Percentiles rank a stretch among this genome's conserved stretches.
Evolutionary conservation across 352 stramenopile species (phyloP).

Genomic region (Globisporangium nodosum): DNA sequence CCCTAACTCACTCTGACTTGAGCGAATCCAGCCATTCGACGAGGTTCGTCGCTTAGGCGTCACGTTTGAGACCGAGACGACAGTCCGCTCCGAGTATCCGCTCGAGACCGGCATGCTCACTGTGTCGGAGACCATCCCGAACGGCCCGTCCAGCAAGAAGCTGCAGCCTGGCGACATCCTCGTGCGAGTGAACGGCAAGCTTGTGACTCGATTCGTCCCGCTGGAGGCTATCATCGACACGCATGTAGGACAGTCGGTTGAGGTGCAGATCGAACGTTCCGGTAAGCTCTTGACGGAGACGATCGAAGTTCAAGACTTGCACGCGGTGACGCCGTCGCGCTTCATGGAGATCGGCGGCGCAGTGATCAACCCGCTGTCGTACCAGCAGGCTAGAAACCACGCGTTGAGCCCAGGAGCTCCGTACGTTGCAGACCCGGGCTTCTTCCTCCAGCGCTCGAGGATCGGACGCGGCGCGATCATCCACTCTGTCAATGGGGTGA

Average conservation of each 20-base stretch:
- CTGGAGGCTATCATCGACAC: conserved; percentile 82
- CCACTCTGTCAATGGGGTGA: conserved; percentile 79
- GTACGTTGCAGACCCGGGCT: conserved; percentile 85
- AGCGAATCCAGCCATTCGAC: conserved; percentile 63
- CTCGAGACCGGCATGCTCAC: conserved; percentile 89
- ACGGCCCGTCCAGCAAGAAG: conserved; percentile 67
- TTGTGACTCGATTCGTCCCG: conserved; percentile 85
- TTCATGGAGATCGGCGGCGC: conserved; percentile 87
- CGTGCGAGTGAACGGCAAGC: conserved; percentile 70
- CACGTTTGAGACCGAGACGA: conserved; percentile 59
- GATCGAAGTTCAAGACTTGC: conserved; percentile 80
- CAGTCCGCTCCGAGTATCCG: conserved; percentile 73
- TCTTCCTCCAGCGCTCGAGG: conserved; percentile 86
- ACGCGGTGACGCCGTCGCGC: conserved; percentile 74
- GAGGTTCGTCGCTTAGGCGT: conserved; percentile 86
- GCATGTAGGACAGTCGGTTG: conserved; percentile 56
- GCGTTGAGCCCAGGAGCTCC: conserved; percentile 56
- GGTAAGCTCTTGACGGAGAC: conserved; percentile 54
- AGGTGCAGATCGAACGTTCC: conserved; percentile 80
- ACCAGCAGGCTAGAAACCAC: conserved; percentile 87
- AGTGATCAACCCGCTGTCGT: conserved; percentile 87
- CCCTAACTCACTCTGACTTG: background rate
- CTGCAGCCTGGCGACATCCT: conserved; percentile 89
- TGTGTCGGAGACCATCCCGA: conserved; percentile 81
- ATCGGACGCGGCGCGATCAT: conserved; percentile 84